Percentiles rank a stretch among this genome's conserved stretches.
These are phyloP conservation scores for Penicillium bialowiezense DNA, from an alignment of 495 filamentous ascomycete species.

Conservation along the genomic window DNA sequence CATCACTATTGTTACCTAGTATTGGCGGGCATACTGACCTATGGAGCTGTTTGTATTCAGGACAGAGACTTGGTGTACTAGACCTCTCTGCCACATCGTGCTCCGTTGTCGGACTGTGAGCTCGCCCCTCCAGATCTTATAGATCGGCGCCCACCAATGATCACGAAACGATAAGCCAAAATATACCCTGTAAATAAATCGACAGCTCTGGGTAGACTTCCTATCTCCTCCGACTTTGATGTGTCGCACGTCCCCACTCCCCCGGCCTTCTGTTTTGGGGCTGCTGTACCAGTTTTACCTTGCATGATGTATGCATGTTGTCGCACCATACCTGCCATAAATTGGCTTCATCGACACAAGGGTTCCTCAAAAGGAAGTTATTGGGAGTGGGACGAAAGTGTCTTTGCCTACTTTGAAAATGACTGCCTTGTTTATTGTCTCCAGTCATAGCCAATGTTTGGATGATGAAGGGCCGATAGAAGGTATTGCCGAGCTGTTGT, in stretches of 20 bases:
- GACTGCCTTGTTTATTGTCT: background rate
- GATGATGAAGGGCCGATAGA: background rate
- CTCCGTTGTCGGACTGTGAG: constrained; percentile 9
- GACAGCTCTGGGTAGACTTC: background rate
- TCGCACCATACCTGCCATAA: background rate
- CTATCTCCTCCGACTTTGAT: constrained; percentile 4
- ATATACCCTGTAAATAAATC: background rate
- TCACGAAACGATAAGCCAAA: constrained; percentile 5
- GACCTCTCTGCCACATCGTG: background rate
- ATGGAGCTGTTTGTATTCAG: too few relatives aligned
- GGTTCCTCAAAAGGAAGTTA: constrained; percentile 13
- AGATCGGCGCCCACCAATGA: constrained; percentile 12
- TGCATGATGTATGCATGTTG: constrained; percentile 2
- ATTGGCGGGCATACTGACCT: too few relatives aligned
- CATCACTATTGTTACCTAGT: too few relatives aligned
- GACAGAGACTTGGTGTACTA: too few relatives aligned
- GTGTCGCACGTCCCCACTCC: constrained; percentile 13
- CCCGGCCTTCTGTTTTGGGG: constrained; percentile 29
- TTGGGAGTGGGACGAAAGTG: constrained; percentile 2
- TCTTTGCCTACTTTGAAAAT: background rate
- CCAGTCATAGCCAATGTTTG: background rate
- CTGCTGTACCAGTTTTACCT: background rate
- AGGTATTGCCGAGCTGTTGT: background rate
- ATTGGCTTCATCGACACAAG: too few relatives aligned
- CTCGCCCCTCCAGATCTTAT: background rate